Percentiles rank a stretch among this genome's conserved stretches.
Conservation (phyloP, 306 rosid genomes). For the Astragalus membranaceus region DNA sequence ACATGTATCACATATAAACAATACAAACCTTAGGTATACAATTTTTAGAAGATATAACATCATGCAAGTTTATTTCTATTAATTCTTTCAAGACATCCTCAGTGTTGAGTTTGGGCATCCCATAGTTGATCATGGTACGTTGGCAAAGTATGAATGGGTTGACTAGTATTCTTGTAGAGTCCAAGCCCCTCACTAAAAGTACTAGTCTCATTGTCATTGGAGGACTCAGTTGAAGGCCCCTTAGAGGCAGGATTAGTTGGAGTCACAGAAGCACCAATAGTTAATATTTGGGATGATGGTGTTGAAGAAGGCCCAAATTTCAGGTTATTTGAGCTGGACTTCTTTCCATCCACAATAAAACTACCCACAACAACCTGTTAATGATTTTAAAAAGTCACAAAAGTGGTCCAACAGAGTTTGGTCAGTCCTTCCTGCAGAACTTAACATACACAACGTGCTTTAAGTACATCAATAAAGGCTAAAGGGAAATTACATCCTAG, state of each 20-base stretch:
- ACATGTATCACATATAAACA: too few species aligned
- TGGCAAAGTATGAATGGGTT: slow-evolving; percentile 41
- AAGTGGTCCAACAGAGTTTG: neutral
- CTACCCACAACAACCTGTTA: slow-evolving; percentile 70
- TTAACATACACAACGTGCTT: neutral
- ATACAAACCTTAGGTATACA: too few species aligned
- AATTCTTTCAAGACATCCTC: slow-evolving; percentile 21
- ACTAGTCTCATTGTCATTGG: slow-evolving; percentile 36
- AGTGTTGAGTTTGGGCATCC: slow-evolving; percentile 61
- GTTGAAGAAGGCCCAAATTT: slow-evolving; percentile 39
- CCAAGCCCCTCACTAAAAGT: slow-evolving; percentile 48
- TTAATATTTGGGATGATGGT: too few species aligned
- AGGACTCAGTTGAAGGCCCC: too few species aligned
- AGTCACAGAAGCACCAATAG: too few species aligned
- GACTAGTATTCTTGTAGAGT: slow-evolving; percentile 36
- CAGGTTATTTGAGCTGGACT: slow-evolving; percentile 31
- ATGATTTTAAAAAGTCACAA: slow-evolving; percentile 15
- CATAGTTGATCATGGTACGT: slow-evolving; percentile 50
- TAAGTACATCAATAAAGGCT: neutral
- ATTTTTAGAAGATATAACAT: too few species aligned
- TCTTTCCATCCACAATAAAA: slow-evolving; percentile 53
- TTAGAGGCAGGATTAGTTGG: neutral
- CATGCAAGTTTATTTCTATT: too few species aligned
- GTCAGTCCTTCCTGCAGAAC: neutral
- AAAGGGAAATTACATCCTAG: neutral